phyloP scores from a whole-genome alignment of 345 rosid genomes.

The Sapria himalayana region DNA sequence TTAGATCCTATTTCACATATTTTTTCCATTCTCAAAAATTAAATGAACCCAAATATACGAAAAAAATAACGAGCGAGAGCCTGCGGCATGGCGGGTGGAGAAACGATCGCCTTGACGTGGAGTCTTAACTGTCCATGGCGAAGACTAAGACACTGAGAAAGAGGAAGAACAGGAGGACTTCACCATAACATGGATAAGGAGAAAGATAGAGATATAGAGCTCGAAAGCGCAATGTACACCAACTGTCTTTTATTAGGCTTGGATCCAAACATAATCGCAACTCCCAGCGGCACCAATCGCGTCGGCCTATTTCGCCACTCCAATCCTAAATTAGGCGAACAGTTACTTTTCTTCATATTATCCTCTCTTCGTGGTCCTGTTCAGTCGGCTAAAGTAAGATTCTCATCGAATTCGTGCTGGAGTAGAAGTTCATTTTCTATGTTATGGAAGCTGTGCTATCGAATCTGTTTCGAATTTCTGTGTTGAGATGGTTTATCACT shows the following conservation, averaged over 20 bases:
- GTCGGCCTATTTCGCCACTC: slow-evolving; percentile 97
- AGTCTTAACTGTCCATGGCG: too few species aligned
- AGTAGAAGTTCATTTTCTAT: too few species aligned
- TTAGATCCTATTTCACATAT: too few species aligned
- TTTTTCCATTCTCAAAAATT: too few species aligned
- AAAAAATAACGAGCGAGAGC: background rate
- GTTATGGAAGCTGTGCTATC: too few species aligned
- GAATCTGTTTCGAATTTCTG: too few species aligned
- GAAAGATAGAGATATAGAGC: slow-evolving; percentile 96
- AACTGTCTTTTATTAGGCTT: slow-evolving; percentile 82
- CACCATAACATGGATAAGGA: slow-evolving; percentile 97
- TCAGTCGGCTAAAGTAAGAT: slow-evolving; percentile 71
- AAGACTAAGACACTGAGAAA: slow-evolving; percentile 9
- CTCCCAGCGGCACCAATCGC: slow-evolving; percentile 59
- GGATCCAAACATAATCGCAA: slow-evolving; percentile 81
- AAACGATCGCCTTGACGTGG: background rate
- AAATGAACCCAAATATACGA: too few species aligned
- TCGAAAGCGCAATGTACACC: slow-evolving; percentile 99
- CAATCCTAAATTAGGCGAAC: slow-evolving; percentile 97
- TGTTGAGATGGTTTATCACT: too few species aligned
- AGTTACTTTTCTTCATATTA: slow-evolving; percentile 93
- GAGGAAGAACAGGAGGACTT: slow-evolving; percentile 1
- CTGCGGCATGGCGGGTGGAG: slow-evolving; percentile 1
- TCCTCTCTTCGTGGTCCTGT: slow-evolving; percentile 95
- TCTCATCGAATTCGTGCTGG: too few species aligned